Conservation (phyloP, 208 protist genomes). For the Crithidia sp. region DNA sequence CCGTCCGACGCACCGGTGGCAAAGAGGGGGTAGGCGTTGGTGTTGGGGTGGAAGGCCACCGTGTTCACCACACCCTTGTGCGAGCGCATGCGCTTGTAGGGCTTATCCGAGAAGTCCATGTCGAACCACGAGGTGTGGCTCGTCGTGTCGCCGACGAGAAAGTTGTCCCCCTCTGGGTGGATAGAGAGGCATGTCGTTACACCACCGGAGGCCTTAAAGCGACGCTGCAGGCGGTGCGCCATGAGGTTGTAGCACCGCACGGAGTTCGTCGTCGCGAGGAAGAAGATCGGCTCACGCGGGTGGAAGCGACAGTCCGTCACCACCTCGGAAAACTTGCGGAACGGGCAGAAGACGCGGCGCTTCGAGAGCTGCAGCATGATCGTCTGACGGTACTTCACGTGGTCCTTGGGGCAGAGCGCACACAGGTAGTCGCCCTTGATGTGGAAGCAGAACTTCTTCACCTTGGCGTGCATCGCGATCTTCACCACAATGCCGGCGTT, state of each 20-base stretch:
- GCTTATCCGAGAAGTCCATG: constrained; percentile 96
- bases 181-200: constrained; percentile 95
- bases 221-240: constrained; percentile 96
- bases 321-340: constrained; percentile 91
- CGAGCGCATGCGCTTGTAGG: constrained; percentile 97
- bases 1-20: constrained; percentile 97
- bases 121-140: constrained; percentile 98
- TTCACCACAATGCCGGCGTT: constrained; percentile 89
- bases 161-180: constrained; percentile 97
- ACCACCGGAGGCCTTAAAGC: constrained; percentile 91
- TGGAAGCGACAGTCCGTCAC: constrained; percentile 97
- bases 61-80: constrained; percentile 94
- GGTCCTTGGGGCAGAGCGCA: constrained; percentile 92
- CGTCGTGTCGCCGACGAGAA: constrained; percentile 93
- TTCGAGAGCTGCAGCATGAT: constrained; percentile 94
- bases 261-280: constrained; percentile 95
- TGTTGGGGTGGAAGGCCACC: constrained; percentile 91
- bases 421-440: constrained; percentile 91
- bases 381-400: constrained; percentile 93
- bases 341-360: constrained; percentile 92
- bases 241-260: constrained; percentile 98
- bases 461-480: constrained; percentile 87
- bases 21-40: constrained; percentile 96
- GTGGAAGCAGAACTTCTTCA: constrained; percentile 92
- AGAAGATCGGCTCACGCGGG: constrained; percentile 98